These are phyloP conservation scores for Pulveroboletus frians DNA, from an alignment of 768 basidiomycete species.

Conservation along the genomic window DNA sequence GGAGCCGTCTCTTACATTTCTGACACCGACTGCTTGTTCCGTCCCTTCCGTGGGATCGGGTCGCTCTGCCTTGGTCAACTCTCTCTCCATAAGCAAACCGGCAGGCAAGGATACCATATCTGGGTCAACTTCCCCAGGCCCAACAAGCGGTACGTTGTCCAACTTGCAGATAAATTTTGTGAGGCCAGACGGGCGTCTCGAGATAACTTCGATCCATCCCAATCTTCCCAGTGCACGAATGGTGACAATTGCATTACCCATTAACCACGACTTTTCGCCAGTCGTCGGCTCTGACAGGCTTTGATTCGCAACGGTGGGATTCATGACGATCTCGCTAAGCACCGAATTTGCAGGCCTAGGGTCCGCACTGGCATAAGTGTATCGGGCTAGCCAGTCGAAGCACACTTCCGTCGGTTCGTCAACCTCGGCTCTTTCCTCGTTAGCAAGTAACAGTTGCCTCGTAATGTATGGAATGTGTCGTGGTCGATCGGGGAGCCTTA, in stretches of 20 bases:
- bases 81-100: constrained; percentile 65
- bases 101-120: constrained; percentile 71
- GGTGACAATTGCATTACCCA: constrained; percentile 81
- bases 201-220: constrained; percentile 87
- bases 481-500: constrained; percentile 77
- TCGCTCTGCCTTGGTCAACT: constrained; percentile 32
- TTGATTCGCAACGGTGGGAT: constrained; percentile 34
- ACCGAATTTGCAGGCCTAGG: constrained; percentile 80
- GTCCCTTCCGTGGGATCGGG: constrained; percentile 23
- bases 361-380: constrained; percentile 91
- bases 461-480: constrained; percentile 82
- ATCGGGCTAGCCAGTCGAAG: constrained; percentile 95
- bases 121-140: constrained; percentile 78
- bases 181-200: constrained; percentile 83
- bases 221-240: constrained; percentile 64
- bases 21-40: neutral
- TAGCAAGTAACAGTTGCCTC: constrained; percentile 78
- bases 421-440: constrained; percentile 63
- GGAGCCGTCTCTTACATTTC: constrained; percentile 7
- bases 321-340: constrained; percentile 75
- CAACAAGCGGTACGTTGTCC: constrained; percentile 85
- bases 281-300: constrained; percentile 37
- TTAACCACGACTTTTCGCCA: constrained; percentile 75
- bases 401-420: constrained; percentile 94
- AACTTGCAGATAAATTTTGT: constrained; percentile 78